phyloP scores from a whole-genome alignment of 2,329 filamentous ascomycete genomes.

The Pseudogymnoascus sp. region DNA sequence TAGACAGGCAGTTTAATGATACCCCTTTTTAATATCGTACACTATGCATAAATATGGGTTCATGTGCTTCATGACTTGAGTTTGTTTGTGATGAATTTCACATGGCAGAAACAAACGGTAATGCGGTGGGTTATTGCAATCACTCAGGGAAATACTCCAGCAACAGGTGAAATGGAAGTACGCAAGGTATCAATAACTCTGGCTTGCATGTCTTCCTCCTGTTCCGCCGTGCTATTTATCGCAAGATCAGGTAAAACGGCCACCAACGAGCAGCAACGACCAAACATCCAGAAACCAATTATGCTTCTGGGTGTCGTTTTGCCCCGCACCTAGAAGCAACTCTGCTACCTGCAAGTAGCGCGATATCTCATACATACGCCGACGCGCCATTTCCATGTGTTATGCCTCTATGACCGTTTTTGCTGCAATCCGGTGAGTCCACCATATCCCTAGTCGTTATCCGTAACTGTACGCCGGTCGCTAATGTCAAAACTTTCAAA shows the following conservation, averaged over 20 bases:
- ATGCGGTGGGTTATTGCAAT: background rate
- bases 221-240: slow-evolving; percentile 1
- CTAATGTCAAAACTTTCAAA: slow-evolving; percentile 5
- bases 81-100: background rate
- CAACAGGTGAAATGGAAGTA: background rate
- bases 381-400: background rate
- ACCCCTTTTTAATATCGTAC: background rate
- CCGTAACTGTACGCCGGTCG: slow-evolving; percentile 5
- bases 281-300: background rate
- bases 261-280: background rate
- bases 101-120: background rate
- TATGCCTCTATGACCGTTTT: slow-evolving; percentile 5
- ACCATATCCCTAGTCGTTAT: background rate
- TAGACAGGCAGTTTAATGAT: slow-evolving; percentile 5
- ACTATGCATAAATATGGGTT: background rate
- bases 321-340: background rate
- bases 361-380: slow-evolving; percentile 3
- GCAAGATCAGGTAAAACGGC: slow-evolving; percentile 2
- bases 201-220: background rate
- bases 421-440: slow-evolving; percentile 1
- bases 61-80: background rate
- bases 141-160: background rate
- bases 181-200: background rate
- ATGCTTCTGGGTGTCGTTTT: background rate
- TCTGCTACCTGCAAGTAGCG: background rate